These are phyloP conservation scores for Pseudopediastrum boryanum DNA, from an alignment of 139 green algal species.

Conservation along the genomic window DNA sequence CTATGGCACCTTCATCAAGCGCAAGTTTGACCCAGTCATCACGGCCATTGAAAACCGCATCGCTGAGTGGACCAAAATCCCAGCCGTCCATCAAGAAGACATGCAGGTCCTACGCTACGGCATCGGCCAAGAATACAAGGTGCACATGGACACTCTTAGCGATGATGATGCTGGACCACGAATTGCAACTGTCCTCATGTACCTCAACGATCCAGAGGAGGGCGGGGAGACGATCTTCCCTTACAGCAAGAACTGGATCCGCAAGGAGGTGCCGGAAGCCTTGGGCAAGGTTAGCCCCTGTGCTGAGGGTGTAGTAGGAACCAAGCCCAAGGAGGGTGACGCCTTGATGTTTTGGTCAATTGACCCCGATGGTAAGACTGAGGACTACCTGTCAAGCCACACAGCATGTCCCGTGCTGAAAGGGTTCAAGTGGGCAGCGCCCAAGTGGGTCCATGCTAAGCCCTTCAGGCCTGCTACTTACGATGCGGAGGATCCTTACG, in stretches of 20 bases:
- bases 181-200: constrained; percentile 82
- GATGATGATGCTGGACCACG: constrained; percentile 41
- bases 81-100: constrained; percentile 80
- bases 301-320: constrained; percentile 59
- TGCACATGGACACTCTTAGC: constrained; percentile 77
- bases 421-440: constrained; percentile 82
- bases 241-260: constrained; percentile 49
- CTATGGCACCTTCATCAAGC: constrained; percentile 79
- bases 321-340: constrained; percentile 62
- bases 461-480: constrained; percentile 43
- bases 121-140: constrained; percentile 83
- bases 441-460: constrained; percentile 52
- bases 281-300: constrained; percentile 61
- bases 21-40: constrained; percentile 69
- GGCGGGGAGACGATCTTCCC: constrained; percentile 72
- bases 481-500: neutral
- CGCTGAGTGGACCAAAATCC: constrained; percentile 77
- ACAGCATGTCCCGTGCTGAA: constrained; percentile 75
- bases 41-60: constrained; percentile 67
- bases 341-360: constrained; percentile 67
- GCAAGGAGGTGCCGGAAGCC: constrained; percentile 29
- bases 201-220: constrained; percentile 61
- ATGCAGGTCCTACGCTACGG: constrained; percentile 82
- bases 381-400: constrained; percentile 53
- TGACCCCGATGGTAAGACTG: constrained; percentile 35